Evolutionary conservation across 208 protist genomes (phyloP), one percentile per base, ranked within the genome.

Genomic region (Jaenimonas drosophilae): DNA sequence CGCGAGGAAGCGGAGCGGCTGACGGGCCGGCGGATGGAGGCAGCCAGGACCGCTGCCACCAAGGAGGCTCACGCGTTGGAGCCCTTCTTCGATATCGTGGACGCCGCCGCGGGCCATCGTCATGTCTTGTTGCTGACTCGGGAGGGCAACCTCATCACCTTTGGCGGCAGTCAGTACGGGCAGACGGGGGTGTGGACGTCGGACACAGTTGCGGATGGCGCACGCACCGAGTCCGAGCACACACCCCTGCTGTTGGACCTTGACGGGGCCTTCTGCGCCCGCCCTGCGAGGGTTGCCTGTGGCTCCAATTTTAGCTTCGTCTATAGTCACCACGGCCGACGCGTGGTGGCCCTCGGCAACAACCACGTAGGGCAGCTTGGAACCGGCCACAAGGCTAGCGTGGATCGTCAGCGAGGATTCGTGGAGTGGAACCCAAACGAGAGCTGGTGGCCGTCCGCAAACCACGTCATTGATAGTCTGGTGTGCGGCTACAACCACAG

Each of bases 361-460:
- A 88, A 88, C 40, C 67, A 81, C 61, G 55, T 76, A 45, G 78
- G 78, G 20, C 78, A 88, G 56, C 78, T 88, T 2, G 78, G 73
- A 20, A 55, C 73, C 34, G 78, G 78, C 17, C 61, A 77, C 51
- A 83, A 83, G 37, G 30, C 47, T 0, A 30, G 31, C 24, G 30
- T 80, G 17, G 57, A 67, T 54, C 41, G 34, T 4, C 46, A 19
- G 19, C 63, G 33, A 19, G 76, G 76, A 21, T 79, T 86, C 49
- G 59, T 39, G 6, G 71, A 62, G 49, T 88, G 78, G 78, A 52
- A 82, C 47, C 58, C 66, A 43, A 34, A 20, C 0, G 69, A 62
- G n/a, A 9, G 33, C 36, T 87, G 68, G 64, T 82, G 71, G 77
- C 56, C 64, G 25, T 24, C 27, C 25, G 16, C 33, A 14, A 12